A percentile compares a stretch with the other conserved stretches of the same genome.
Conservation (phyloP, 208 protist species). For the Crithidia thermophila region DNA sequence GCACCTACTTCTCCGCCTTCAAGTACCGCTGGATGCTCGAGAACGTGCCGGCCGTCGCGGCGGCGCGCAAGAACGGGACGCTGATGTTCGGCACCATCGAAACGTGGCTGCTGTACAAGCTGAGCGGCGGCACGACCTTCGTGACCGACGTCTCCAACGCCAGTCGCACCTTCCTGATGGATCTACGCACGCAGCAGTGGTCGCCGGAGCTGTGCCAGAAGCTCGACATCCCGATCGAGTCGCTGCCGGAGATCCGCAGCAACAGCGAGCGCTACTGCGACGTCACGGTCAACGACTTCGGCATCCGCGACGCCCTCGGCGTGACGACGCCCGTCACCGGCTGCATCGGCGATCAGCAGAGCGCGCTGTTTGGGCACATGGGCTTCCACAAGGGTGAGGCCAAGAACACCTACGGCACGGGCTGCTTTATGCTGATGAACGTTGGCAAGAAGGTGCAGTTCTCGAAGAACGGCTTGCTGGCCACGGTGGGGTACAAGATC, state of each 20-base stretch:
- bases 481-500: constrained; percentile 96
- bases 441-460: constrained; percentile 86
- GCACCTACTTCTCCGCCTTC: constrained; percentile 97
- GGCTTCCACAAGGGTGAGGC: constrained; percentile 93
- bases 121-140: constrained; percentile 89
- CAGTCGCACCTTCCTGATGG: constrained; percentile 98
- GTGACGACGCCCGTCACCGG: constrained; percentile 68
- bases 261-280: constrained; percentile 72
- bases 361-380: constrained; percentile 95
- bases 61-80: constrained; percentile 64
- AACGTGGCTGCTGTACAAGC: constrained; percentile 97
- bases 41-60: constrained; percentile 87
- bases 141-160: constrained; percentile 98
- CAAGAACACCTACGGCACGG: constrained; percentile 99
- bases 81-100: constrained; percentile 97
- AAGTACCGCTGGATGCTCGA: constrained; percentile 98
- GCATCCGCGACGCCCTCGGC: constrained; percentile 35
- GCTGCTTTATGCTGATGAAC: constrained; percentile 98
- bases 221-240: constrained; percentile 79
- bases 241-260: constrained; percentile 94
- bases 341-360: constrained; percentile 98
- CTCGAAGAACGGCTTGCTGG: constrained; percentile 94
- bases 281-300: constrained; percentile 41
- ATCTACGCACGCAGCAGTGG: constrained; percentile 96
- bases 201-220: constrained; percentile 80